phyloP scores from a whole-genome alignment of 768 basidiomycete genomes.

The Rhizopogon rudus region DNA sequence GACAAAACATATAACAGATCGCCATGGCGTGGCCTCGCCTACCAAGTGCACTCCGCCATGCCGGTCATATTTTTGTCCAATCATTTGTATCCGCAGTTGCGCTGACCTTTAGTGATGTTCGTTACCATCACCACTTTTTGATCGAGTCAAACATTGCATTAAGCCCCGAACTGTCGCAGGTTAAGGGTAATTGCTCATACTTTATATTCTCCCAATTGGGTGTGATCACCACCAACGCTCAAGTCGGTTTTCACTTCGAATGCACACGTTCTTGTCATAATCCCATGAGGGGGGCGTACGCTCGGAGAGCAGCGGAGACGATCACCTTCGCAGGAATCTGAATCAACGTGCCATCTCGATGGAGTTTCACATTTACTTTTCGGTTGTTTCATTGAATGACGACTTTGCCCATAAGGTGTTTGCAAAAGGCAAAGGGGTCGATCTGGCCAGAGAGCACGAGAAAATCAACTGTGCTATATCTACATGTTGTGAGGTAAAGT shows the following conservation, averaged over 20 bases:
- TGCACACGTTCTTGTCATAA: background rate
- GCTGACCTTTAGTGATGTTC: constrained; percentile 53
- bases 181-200: background rate
- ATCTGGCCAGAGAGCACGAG: background rate
- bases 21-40: background rate
- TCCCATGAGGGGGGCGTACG: background rate
- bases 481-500: too few species aligned
- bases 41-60: background rate
- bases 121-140: background rate
- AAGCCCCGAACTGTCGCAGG: background rate
- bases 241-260: background rate
- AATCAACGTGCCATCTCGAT: background rate
- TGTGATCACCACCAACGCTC: background rate
- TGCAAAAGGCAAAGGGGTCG: background rate
- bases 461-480: too few species aligned
- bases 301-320: too few species aligned
- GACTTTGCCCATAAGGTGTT: background rate
- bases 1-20: constrained; percentile 7
- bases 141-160: background rate
- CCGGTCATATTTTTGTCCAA: constrained; percentile 16
- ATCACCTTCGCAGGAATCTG: background rate
- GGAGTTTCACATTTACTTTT: background rate
- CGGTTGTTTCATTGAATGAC: background rate
- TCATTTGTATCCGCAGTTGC: constrained; percentile 75
- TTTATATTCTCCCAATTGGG: background rate